Evolutionary conservation across 2,329 filamentous ascomycete species (phyloP).

Genomic region (Fusarium sulawesiense): DNA sequence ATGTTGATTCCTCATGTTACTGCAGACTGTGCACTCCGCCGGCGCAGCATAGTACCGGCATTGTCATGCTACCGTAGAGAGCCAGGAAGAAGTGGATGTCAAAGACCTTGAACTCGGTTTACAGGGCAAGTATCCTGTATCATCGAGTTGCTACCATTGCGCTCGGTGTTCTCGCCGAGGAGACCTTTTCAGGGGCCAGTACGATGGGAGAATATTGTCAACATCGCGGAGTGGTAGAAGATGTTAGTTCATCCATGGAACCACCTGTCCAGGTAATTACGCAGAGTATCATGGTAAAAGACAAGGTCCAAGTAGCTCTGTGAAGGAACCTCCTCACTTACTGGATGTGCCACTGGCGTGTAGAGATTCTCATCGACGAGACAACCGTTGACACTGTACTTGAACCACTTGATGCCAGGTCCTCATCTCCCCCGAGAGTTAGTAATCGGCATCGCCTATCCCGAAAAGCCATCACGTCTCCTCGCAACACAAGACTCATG

Average conservation of each 20-base stretch:
- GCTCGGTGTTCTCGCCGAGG: neutral
- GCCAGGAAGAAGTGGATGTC: neutral
- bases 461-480: neutral
- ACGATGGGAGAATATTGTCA: neutral
- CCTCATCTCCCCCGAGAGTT: neutral
- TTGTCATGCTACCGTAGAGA: too few species aligned
- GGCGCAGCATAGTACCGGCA: neutral
- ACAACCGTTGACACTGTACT: neutral
- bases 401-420: neutral
- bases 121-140: neutral
- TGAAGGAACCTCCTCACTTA: neutral
- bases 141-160: rapidly evolving
- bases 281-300: neutral
- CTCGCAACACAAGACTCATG: neutral
- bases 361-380: too few species aligned
- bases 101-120: neutral
- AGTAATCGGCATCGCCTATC: constrained; percentile 1
- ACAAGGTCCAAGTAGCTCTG: neutral
- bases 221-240: neutral
- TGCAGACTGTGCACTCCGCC: neutral
- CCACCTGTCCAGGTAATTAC: neutral
- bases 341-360: neutral
- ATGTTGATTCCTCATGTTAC: neutral
- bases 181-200: neutral
- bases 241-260: neutral